Evolutionary conservation across 495 filamentous ascomycete species (phyloP), one percentile per base, ranked within the genome.

Genomic region (Aspergillus egyptiacus): DNA sequence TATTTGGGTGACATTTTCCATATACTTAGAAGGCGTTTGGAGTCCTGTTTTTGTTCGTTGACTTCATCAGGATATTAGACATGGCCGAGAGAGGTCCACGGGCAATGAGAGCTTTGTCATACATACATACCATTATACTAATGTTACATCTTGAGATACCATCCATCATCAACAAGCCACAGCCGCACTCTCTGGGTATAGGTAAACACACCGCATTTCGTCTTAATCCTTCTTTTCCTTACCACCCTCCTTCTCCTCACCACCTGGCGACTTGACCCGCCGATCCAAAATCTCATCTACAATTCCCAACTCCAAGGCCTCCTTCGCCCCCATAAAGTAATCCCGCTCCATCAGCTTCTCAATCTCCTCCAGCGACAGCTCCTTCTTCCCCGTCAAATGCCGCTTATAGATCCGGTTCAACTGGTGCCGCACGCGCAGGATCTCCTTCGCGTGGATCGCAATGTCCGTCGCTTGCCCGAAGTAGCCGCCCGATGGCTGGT

Each of bases 271-370:
- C 59, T 74, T 63, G 6, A 69, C 67, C 57, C 82, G 74, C 55
- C 68, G 73, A 56, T 78, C 77, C 46, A 98, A 59, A 44, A 98
- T 89, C 67, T 91, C 80, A 73, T 98, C 93, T 23, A 98, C 78
- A 57, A 98, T 84, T 0, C 93, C 93, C 67, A 94, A 74, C 18
- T 93, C 87, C 62, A 88, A 71, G 13, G 93, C 91, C 68, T 96
- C 91, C 32, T 85, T 63, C 3, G 90, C 91, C 42, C 85, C 83
- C 80, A 97, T 81, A 57, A 96, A 96, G 56, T 90, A 89, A 68
- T 98, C 93, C 45, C 93, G 70, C 75, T 98, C 93, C 89, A 98
- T 95, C 61, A 96, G 70, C 68, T 80, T 86, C 75, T 94, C 93
- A 62, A 96, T 82, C 44, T 91, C 88, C 45, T 87, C 81, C 49